phyloP scores from a whole-genome alignment of 2,329 filamentous ascomycete genomes.

The Apiospora koreana region DNA sequence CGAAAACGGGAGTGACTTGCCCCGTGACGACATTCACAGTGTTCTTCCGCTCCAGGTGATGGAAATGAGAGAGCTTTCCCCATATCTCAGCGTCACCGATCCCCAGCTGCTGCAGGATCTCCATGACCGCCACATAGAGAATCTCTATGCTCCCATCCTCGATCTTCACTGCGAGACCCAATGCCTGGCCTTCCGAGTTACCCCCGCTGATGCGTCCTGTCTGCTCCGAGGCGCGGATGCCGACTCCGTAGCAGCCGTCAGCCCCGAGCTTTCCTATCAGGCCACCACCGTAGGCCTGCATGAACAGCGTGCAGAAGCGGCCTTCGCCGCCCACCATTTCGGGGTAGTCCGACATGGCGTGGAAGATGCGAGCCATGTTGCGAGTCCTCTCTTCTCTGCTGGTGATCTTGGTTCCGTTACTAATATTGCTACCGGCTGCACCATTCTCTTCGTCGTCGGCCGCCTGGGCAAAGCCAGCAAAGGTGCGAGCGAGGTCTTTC shows the following conservation, averaged over 20 bases:
- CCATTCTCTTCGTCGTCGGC: slow-evolving; percentile 19
- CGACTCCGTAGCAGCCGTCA: slow-evolving; percentile 49
- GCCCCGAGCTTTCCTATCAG: slow-evolving; percentile 51
- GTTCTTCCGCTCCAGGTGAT: slow-evolving; percentile 36
- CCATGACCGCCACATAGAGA: slow-evolving; percentile 43
- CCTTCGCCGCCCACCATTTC: slow-evolving; percentile 46
- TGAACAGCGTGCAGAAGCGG: slow-evolving; percentile 48
- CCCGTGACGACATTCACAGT: slow-evolving; percentile 41
- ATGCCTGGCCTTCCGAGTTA: slow-evolving; percentile 14
- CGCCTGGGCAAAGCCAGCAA: slow-evolving; percentile 38
- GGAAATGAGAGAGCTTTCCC: slow-evolving; percentile 33
- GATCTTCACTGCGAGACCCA: slow-evolving; percentile 49
- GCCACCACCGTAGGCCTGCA: slow-evolving; percentile 37
- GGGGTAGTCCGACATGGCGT: slow-evolving; percentile 43
- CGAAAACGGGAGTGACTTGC: slow-evolving; percentile 17
- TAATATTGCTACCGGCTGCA: neutral
- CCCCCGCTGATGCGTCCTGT: slow-evolving; percentile 39
- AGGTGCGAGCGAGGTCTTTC: slow-evolving; percentile 35
- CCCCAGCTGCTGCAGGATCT: slow-evolving; percentile 44
- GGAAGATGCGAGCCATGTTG: slow-evolving; percentile 37
- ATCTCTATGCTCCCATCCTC: slow-evolving; percentile 48
- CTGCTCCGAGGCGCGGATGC: slow-evolving; percentile 37
- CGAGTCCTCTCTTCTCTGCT: slow-evolving; percentile 16
- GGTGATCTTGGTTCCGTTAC: neutral
- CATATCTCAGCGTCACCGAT: slow-evolving; percentile 36